Percentiles rank a stretch among this genome's conserved stretches.
Evolutionary conservation across 2,329 filamentous ascomycete species (phyloP).

Genomic region (Talaromyces rugulosus): DNA sequence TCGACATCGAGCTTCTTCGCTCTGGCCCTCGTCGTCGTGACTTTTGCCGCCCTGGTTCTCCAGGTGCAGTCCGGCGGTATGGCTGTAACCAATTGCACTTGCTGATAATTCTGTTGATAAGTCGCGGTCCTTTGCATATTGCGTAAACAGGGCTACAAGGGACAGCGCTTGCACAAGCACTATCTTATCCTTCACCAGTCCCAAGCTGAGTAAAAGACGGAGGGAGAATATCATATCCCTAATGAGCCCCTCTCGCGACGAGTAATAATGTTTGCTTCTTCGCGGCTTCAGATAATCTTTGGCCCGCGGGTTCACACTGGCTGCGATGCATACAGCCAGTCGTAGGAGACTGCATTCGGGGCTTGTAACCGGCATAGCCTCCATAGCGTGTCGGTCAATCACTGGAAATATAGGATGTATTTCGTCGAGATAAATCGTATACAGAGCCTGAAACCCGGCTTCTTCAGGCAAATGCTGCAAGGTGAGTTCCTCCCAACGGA

Average conservation of each 20-base stretch:
- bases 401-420: constrained; percentile 55
- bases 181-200: constrained; percentile 52
- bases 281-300: constrained; percentile 35
- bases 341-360: constrained; percentile 38
- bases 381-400: constrained; percentile 33
- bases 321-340: constrained; percentile 55
- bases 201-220: constrained; percentile 50
- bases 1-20: constrained; percentile 24
- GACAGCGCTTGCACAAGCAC: constrained; percentile 53
- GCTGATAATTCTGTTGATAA: constrained; percentile 51
- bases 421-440: constrained; percentile 47
- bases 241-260: constrained; percentile 18
- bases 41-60: constrained; percentile 8
- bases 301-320: constrained; percentile 48
- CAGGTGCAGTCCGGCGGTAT: constrained; percentile 56
- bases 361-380: constrained; percentile 20
- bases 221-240: constrained; percentile 45
- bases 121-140: constrained; percentile 53
- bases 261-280: neutral
- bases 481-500: neutral
- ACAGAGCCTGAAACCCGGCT: constrained; percentile 45
- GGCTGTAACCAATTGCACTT: constrained; percentile 54
- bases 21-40: neutral
- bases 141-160: constrained; percentile 57
- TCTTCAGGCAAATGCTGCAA: constrained; percentile 39